Base-by-base conservation (phyloP, 441 rosid genomes). In the Pelargonium australe region DNA sequence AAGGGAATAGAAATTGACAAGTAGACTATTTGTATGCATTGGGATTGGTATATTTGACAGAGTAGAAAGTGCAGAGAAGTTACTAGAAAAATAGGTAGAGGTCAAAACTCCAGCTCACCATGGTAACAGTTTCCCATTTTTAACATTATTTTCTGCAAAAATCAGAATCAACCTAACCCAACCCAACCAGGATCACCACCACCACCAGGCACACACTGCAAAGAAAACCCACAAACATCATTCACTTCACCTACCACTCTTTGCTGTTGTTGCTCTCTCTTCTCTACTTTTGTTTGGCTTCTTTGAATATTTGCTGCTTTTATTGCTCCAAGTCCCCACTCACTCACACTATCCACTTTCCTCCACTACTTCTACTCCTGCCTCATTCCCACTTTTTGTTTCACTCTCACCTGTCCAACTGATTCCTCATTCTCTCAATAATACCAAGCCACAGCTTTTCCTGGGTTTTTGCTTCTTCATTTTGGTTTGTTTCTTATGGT, bases 231-330 rank as follows among this genome's bases (percentile, higher is more conserved):
- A n/a, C 60, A 53, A 53, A 53, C 20, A 19, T 14, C 5, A 53
- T 53, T 53, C 60, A 53, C 20, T 53, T 16, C 60, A 53, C 60
- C 60, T 53, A 53, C 60, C 60, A 53, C 60, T 53, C 60, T 53
- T 19, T 53, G 34, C 34, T 31, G 3, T 31, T 31, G 34, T 31
- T 31, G 8, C 13, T 14, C 2, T 51, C 16, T 16, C 58, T 51
- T 4, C 58, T 51, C 58, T 51, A 8, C 60, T n/a, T 53, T 53
- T 14, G 5, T 14, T 53, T 53, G 60, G 60, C 17, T 53, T 13
- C 60, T 53, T 53, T 53, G 60, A 53, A 53, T 53, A 53, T 53
- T 53, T 0, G 60, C 17, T 53, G 60, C 60, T 16, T 53, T 53
- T 53, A 53, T 53, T 53, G 60, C 60, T 8, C 60, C 60, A 14